These are phyloP conservation scores for Tetrahymena thermophila DNA, from an alignment of 73 alveolate species.

Conservation along the genomic window DNA sequence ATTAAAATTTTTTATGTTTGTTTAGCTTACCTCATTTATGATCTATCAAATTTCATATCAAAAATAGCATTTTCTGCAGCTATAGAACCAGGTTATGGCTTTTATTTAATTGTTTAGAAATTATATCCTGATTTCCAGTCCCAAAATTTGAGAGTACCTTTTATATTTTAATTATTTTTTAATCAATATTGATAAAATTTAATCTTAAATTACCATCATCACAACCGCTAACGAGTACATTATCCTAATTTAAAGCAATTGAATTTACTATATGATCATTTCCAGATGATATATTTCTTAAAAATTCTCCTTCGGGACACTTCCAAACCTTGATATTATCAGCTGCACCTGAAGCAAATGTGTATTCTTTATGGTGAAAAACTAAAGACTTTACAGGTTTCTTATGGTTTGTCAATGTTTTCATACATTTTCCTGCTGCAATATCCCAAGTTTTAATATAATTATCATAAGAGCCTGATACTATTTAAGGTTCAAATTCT, in stretches of 20 bases:
- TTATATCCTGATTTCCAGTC: slow-evolving; percentile 92
- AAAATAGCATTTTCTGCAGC: slow-evolving; percentile 91
- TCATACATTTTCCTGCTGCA: slow-evolving; percentile 80
- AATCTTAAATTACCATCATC: slow-evolving; percentile 68
- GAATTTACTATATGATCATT: slow-evolving; percentile 87
- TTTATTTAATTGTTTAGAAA: slow-evolving; percentile 68
- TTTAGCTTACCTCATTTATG: slow-evolving; percentile 53
- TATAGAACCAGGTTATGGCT: slow-evolving; percentile 95
- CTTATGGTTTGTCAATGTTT: slow-evolving; percentile 97
- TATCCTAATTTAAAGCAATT: slow-evolving; percentile 74
- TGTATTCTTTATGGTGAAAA: slow-evolving; percentile 89
- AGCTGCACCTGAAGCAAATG: slow-evolving; percentile 94
- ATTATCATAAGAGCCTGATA: slow-evolving; percentile 87
- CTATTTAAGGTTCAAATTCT: slow-evolving; percentile 84
- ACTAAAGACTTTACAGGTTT: slow-evolving; percentile 90
- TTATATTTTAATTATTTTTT: too few relatives aligned
- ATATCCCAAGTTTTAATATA: slow-evolving; percentile 82
- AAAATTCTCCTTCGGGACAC: slow-evolving; percentile 92
- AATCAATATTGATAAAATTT: too few relatives aligned
- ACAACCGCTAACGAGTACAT: slow-evolving; percentile 88
- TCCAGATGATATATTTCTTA: slow-evolving; percentile 82
- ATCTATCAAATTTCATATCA: slow-evolving; percentile 83
- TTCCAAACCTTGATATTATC: slow-evolving; percentile 94
- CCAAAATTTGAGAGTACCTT: slow-evolving; percentile 67
- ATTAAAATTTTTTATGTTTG: too few relatives aligned